A percentile compares a stretch with the other conserved stretches of the same genome.
These are phyloP conservation scores for Trichosporon inkin DNA, from an alignment of 1,284 basidiomycete genomes.

Conservation along the genomic window DNA sequence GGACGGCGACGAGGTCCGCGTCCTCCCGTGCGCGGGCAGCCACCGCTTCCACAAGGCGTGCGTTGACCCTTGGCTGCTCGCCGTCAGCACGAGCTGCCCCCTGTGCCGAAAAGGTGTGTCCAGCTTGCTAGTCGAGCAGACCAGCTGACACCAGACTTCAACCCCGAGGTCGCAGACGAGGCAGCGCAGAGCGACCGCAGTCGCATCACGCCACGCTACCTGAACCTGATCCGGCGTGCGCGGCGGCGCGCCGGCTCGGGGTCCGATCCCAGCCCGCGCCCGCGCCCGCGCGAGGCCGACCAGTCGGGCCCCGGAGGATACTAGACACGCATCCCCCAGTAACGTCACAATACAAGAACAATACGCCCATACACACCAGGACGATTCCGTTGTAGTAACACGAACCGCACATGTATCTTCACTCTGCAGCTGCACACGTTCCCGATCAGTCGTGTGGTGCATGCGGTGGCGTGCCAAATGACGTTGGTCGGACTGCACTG, in stretches of 20 bases:
- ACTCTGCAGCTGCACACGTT: too few species aligned
- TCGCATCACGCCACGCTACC: constrained; percentile 34
- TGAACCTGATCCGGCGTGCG: constrained; percentile 45
- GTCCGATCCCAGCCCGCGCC: constrained; percentile 8
- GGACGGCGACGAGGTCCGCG: constrained; percentile 80
- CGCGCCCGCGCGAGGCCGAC: constrained; percentile 39
- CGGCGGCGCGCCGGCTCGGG: constrained; percentile 16
- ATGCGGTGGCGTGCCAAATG: too few species aligned
- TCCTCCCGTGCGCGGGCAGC: constrained; percentile 81
- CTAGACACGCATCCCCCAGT: constrained; percentile 5
- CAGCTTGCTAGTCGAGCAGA: not conserved
- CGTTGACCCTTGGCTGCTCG: constrained; percentile 59
- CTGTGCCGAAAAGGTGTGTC: constrained; percentile 77
- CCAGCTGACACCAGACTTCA: constrained; percentile 40
- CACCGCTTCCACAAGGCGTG: constrained; percentile 74
- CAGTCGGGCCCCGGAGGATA: constrained; percentile 40
- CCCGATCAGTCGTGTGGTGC: too few species aligned
- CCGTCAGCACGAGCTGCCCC: constrained; percentile 84
- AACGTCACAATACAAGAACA: not conserved
- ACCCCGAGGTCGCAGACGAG: constrained; percentile 26
- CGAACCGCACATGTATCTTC: too few species aligned
- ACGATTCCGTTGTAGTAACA: not conserved
- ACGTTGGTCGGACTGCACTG: too few species aligned
- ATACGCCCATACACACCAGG: not conserved
- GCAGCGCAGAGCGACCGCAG: constrained; percentile 17